Percentiles rank a stretch among this genome's conserved stretches.
phyloP scores from a whole-genome alignment of 192 early-diverging fungal genomes.

The Backusella mclennaniae region DNA sequence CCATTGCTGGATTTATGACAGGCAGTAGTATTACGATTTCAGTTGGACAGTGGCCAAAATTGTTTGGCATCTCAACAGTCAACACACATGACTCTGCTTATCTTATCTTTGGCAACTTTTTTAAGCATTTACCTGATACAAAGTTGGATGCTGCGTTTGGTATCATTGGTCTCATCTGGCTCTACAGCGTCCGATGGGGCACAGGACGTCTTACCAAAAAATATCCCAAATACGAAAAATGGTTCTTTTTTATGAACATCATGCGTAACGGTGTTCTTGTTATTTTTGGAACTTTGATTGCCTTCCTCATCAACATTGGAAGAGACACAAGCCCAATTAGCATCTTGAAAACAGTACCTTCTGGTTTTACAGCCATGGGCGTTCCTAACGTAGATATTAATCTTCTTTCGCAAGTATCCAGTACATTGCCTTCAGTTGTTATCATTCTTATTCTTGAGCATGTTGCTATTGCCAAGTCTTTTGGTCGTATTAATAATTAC shows the following conservation, averaged over 20 bases:
- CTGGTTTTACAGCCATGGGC: slow-evolving; percentile 64
- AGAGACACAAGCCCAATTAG: slow-evolving; percentile 46
- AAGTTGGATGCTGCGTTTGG: slow-evolving; percentile 66
- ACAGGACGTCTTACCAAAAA: slow-evolving; percentile 35
- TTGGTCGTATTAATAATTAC: slow-evolving; percentile 86
- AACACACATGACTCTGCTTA: slow-evolving; percentile 73
- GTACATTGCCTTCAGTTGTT: slow-evolving; percentile 61
- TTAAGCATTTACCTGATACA: slow-evolving; percentile 38
- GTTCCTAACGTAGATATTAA: slow-evolving; percentile 52
- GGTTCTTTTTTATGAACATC: slow-evolving; percentile 64
- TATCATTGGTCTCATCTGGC: slow-evolving; percentile 40
- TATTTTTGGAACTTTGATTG: slow-evolving; percentile 70
- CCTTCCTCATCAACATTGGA: slow-evolving; percentile 53
- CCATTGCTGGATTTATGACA: slow-evolving; percentile 85
- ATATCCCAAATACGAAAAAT: slow-evolving; percentile 46
- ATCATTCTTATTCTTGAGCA: slow-evolving; percentile 87
- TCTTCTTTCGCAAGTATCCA: slow-evolving; percentile 50
- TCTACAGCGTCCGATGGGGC: slow-evolving; percentile 43
- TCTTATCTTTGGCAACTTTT: slow-evolving; percentile 70
- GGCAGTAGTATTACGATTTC: slow-evolving; percentile 80
- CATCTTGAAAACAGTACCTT: slow-evolving; percentile 72
- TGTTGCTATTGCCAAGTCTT: slow-evolving; percentile 86
- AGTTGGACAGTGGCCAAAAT: slow-evolving; percentile 64
- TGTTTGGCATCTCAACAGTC: slow-evolving; percentile 75
- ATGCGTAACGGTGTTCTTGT: slow-evolving; percentile 72